Evolutionary conservation across 441 rosid species (phyloP).

Genomic region (Biscutella laevigata): DNA sequence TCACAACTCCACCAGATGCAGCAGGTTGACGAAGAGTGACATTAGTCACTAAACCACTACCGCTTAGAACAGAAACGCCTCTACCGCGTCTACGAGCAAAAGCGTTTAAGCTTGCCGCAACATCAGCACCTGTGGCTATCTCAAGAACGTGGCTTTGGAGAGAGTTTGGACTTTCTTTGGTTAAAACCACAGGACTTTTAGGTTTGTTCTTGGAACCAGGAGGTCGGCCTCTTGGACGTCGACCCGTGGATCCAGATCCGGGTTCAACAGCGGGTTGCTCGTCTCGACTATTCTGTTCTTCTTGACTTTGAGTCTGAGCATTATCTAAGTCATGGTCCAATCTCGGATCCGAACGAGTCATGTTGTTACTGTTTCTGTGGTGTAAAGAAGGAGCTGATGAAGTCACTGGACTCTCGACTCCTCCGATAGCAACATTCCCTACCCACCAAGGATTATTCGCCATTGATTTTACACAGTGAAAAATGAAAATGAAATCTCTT

Average conservation of each 20-base stretch:
- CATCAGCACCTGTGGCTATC: constrained; percentile 64
- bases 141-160: constrained; percentile 83
- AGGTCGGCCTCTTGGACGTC: constrained; percentile 80
- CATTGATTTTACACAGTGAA: no score
- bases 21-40: constrained; percentile 74
- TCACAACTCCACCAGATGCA: constrained; percentile 60
- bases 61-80: constrained; percentile 73
- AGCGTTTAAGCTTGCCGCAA: constrained; percentile 49
- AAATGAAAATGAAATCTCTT: background rate
- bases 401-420: constrained; percentile 40
- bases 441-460: constrained; percentile 95
- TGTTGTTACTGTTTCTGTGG: constrained; percentile 29
- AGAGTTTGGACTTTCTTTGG: constrained; percentile 84
- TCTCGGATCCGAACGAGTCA: constrained; percentile 35
- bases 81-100: constrained; percentile 62
- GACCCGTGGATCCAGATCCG: constrained; percentile 41
- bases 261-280: constrained; percentile 32
- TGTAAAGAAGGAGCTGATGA: constrained; percentile 41
- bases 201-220: constrained; percentile 84
- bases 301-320: constrained; percentile 33
- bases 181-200: constrained; percentile 57
- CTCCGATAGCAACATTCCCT: constrained; percentile 60
- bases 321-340: constrained; percentile 45
- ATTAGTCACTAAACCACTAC: constrained; percentile 64
- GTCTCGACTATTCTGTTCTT: constrained; percentile 43